phyloP scores from a whole-genome alignment of 2,329 filamentous ascomycete species.

The Orbilia quercus region DNA sequence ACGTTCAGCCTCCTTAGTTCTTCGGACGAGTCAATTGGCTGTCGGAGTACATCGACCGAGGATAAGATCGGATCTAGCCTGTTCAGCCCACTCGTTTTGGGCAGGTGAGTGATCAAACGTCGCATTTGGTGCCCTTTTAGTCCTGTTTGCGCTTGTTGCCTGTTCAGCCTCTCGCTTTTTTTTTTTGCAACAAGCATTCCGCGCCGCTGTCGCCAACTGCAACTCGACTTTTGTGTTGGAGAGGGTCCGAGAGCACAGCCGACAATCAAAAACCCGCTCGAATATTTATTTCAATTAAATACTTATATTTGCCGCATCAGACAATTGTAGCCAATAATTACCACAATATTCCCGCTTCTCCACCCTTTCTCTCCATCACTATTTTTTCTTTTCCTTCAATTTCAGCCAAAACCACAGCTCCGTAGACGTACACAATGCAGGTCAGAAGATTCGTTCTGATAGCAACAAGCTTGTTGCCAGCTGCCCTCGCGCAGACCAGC shows the following conservation, averaged over 20 bases:
- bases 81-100: slow-evolving; percentile 16
- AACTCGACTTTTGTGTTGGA: slow-evolving; percentile 25
- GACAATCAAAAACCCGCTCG: slow-evolving; percentile 7
- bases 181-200: too few species aligned
- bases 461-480: slow-evolving; percentile 39
- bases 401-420: neutral
- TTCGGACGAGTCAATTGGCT: too few species aligned
- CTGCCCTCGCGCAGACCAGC: slow-evolving; percentile 67
- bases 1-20: slow-evolving; percentile 46
- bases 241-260: slow-evolving; percentile 13
- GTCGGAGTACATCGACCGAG: too few species aligned
- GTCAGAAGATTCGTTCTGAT: slow-evolving; percentile 36
- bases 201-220: neutral
- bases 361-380: neutral
- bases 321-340: neutral
- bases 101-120: slow-evolving; percentile 50
- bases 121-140: slow-evolving; percentile 21
- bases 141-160: slow-evolving; percentile 6
- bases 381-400: neutral
- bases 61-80: slow-evolving; percentile 33
- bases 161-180: slow-evolving; percentile 49
- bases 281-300: slow-evolving; percentile 9
- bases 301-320: neutral
- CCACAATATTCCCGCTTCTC: too few species aligned
- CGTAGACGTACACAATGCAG: slow-evolving; percentile 22